Evolutionary conservation across 441 rosid species (phyloP), one percentile per base, ranked within the genome.

Genomic region (Geranium incanum): DNA sequence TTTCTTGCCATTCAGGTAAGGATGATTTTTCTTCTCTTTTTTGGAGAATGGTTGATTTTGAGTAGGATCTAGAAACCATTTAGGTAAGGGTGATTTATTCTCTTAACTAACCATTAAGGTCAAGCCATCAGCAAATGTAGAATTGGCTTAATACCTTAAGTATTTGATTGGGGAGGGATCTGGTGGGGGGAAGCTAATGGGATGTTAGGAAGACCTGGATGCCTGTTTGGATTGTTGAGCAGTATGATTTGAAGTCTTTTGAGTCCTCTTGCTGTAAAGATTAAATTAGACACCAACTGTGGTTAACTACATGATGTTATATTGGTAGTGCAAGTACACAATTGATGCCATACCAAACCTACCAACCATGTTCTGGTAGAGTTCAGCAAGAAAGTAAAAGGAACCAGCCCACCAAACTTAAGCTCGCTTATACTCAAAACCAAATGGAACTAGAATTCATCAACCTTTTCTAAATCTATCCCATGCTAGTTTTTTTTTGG

Each of bases 1-100:
- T 95, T 88, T 78, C 84, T 92, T 36, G 97, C 93, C 76, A 84
- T 92, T 77, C 97, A 95, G 99, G 99, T 91, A 82, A 52, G 60
- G 60, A 4, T 52, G 4, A 52, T 52, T 52, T 52, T 18, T n/a
- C 60, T 52, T 52, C 6, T 52, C 6, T 13, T 52, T 13, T 52
- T 52, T 52, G 18, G 60, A 12, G 18, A 13, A 12, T 52, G 18
- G 18, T 13, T 52, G 57, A 48, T 13, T 48, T 48, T 48, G 12
- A 48, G 57, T 48, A 48, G 57, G 15, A 2, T 52, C n/a, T 52
- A 52, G 60, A 15, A 52, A 52, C 33, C 33, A 28, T 28, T 28
- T 28, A 28, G 33, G 33, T 28, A 28, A 28, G 33, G 33, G 33
- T 28, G 33, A 28, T 28, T 43, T 52, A 52, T 52, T 52, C 60